These are phyloP conservation scores for Arthrinium puccinioides DNA, from an alignment of 2,329 filamentous ascomycete genomes.

Conservation along the genomic window DNA sequence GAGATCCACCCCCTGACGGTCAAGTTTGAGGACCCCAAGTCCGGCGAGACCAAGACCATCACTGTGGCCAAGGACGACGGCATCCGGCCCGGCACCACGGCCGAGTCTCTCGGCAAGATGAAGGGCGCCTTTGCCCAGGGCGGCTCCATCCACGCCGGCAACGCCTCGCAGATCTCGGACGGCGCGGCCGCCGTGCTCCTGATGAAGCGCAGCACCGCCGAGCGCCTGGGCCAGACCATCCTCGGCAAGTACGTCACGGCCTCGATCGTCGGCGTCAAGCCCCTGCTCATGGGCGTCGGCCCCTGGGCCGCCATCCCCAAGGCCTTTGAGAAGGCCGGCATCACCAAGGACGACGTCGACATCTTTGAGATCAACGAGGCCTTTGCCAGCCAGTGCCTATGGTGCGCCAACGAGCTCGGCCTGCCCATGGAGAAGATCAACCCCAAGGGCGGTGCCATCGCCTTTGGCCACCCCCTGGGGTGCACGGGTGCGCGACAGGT, in stretches of 20 bases:
- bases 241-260: slow-evolving; percentile 88
- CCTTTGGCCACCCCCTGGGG: slow-evolving; percentile 90
- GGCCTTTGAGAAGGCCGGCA: slow-evolving; percentile 79
- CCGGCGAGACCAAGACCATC: slow-evolving; percentile 75
- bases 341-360: slow-evolving; percentile 84
- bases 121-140: slow-evolving; percentile 84
- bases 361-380: slow-evolving; percentile 99
- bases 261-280: slow-evolving; percentile 80
- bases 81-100: slow-evolving; percentile 75
- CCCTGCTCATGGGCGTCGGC: slow-evolving; percentile 91
- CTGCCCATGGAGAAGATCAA: slow-evolving; percentile 85
- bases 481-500: slow-evolving; percentile 94
- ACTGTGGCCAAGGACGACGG: slow-evolving; percentile 84
- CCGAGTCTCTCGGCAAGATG: slow-evolving; percentile 86
- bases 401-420: slow-evolving; percentile 83
- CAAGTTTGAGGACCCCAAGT: slow-evolving; percentile 85
- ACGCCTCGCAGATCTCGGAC: slow-evolving; percentile 92
- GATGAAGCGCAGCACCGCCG: slow-evolving; percentile 89
- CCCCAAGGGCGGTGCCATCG: slow-evolving; percentile 93
- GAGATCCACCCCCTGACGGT: slow-evolving; percentile 86
- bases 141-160: slow-evolving; percentile 91
- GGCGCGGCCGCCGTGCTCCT: slow-evolving; percentile 90
- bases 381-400: slow-evolving; percentile 90
- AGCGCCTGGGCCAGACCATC: slow-evolving; percentile 80
- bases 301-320: slow-evolving; percentile 95